phyloP scores from a whole-genome alignment of 768 basidiomycete species.

The Tephrocybe rancida region DNA sequence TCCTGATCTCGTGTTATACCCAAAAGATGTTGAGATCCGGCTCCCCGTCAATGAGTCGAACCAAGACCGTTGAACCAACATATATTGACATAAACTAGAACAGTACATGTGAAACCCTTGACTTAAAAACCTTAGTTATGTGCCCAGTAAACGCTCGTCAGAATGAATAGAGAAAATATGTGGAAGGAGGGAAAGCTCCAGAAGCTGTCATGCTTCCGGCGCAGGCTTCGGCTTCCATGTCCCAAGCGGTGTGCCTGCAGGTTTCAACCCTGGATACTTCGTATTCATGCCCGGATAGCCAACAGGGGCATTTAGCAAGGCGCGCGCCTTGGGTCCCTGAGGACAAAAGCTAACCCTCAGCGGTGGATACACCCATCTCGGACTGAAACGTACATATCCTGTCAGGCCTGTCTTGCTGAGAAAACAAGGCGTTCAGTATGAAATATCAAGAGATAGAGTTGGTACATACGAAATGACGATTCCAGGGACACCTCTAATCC shows the following conservation, averaged over 20 bases:
- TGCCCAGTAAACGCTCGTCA: no score
- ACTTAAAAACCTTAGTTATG: no score
- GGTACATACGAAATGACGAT: background rate
- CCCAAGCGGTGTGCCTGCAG: background rate
- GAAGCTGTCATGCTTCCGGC: background rate
- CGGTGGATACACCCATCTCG: background rate
- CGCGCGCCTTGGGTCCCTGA: background rate
- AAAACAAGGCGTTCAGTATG: background rate
- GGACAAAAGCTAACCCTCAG: no score
- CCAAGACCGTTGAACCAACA: no score
- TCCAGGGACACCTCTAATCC: background rate
- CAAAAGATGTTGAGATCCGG: no score
- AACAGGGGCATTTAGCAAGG: background rate
- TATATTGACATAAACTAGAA: no score
- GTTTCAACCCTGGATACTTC: background rate
- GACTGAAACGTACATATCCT: background rate
- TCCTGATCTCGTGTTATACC: no score
- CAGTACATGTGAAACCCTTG: no score
- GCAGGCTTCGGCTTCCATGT: background rate
- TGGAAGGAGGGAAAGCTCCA: no score
- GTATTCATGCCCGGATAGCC: background rate
- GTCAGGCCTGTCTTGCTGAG: background rate
- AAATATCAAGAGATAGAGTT: no score
- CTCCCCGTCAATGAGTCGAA: no score
- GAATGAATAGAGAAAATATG: no score